Percentiles rank a stretch among this genome's conserved stretches.
Conservation (phyloP, 225 moss, liverwort and hornwort species). For the Neckera pumila region DNA sequence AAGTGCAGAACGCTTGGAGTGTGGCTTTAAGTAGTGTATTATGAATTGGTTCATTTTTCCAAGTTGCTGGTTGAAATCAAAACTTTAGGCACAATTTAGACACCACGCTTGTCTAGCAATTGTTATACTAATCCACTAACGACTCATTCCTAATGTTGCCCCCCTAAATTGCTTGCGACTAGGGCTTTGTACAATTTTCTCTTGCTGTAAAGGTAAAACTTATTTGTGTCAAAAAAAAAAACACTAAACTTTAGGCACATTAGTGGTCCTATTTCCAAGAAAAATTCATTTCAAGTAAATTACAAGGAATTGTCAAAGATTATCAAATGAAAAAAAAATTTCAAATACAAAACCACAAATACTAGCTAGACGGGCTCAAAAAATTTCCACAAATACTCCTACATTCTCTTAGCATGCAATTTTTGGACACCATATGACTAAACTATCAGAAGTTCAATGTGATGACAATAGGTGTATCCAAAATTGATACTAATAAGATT, state of each 20-base stretch:
- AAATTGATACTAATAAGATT: neutral
- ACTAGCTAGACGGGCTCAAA: neutral
- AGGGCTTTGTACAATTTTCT: no score
- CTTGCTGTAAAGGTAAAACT: no score
- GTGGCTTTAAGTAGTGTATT: no score
- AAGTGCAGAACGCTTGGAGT: no score
- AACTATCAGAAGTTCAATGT: neutral
- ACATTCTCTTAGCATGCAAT: neutral
- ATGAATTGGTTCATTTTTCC: neutral
- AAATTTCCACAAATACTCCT: accelerated
- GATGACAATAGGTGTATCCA: neutral
- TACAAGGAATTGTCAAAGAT: accelerated
- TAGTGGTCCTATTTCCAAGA: accelerated
- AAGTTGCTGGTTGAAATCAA: neutral
- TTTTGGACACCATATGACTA: neutral
- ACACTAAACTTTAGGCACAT: neutral
- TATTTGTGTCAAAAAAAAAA: no score
- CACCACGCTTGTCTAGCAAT: no score
- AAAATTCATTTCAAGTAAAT: neutral
- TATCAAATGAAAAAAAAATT: neutral
- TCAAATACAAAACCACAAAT: neutral
- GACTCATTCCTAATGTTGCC: no score
- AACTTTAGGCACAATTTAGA: no score
- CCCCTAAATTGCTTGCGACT: no score
- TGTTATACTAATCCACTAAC: no score